Evolutionary conservation across 2,329 filamentous ascomycete genomes (phyloP), one percentile per base, ranked within the genome.

Genomic region (Colletotrichum lupini): DNA sequence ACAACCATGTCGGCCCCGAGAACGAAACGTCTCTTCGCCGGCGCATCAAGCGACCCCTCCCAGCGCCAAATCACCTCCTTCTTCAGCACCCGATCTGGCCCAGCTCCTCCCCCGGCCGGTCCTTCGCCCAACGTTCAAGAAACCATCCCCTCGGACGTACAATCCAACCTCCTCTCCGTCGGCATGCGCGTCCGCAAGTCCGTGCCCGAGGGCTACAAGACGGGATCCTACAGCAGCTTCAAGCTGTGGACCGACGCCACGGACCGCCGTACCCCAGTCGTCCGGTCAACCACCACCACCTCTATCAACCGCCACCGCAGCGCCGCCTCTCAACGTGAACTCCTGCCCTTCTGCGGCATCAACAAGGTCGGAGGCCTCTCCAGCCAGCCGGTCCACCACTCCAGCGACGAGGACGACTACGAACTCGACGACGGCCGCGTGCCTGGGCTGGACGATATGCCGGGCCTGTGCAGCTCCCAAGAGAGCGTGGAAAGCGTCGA

Each of bases 141-240:
- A 4, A 77, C 81, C 4, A 86, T 95, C 16, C 91, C 94, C 1
- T 82, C 87, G 28, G 87, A 87, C 8, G 87, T 97, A 37, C 94
- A 98, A 82, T 89, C 95, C 46, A 93, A 93, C 75, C 91, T 98
- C n/a, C 87, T 98, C 55, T 94, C 89, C 78, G 96, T 98, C 76
- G 96, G 96, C 78, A 98, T 98, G 95, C 92, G 96, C 28, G 89
- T 98, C 63, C 93, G 96, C 80, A 98, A 98, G 85, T 94, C 94
- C 12, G 93, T 98, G 8, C 93, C 95, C 0, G 95, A 98, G 81
- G 96, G 96, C 73, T 98, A 98, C 88, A 97, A 97, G 85, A 97
- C 94, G 1, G 89, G 89, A 68, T 82, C 81, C 75, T 78, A 80
- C 65, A 84, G 86, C 79, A 82, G 81, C 74, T 91, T 90, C 79